Percentiles rank a stretch among this genome's conserved stretches.
These are phyloP conservation scores for Lunularia cruciata DNA, from an alignment of 225 moss, liverwort and hornwort species.

Conservation along the genomic window DNA sequence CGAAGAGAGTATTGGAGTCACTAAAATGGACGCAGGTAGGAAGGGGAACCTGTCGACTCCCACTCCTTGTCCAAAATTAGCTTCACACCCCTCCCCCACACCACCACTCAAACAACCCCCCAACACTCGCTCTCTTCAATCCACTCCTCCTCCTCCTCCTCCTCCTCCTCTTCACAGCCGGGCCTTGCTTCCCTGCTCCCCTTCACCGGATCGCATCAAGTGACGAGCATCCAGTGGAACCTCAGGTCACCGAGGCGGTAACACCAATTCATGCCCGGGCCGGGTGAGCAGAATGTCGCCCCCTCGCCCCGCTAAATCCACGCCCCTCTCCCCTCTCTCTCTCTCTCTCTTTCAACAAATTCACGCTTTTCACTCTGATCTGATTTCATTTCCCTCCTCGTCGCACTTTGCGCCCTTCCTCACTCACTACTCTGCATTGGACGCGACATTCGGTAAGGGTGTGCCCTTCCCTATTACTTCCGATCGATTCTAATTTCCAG, in stretches of 20 bases:
- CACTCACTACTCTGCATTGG: not conserved
- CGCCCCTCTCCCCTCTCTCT: not conserved
- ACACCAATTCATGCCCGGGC: not conserved
- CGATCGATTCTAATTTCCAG: too few species aligned
- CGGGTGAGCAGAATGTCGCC: not conserved
- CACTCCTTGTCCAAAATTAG: not conserved
- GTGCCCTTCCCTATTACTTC: not conserved
- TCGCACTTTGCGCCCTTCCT: not conserved
- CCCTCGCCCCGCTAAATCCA: not conserved
- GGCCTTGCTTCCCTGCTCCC: not conserved
- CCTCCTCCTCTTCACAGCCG: not conserved
- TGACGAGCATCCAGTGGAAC: not conserved
- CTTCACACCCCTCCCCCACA: constrained; percentile 1
- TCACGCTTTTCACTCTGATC: not conserved
- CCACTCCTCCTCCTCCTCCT: constrained; percentile 5
- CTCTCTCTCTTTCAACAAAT: not conserved
- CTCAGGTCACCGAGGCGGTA: not conserved
- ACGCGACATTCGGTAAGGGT: not conserved
- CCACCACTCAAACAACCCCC: constrained; percentile 3
- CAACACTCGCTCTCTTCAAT: not conserved
- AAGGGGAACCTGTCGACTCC: too few species aligned
- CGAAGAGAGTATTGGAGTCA: not conserved
- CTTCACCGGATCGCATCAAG: not conserved
- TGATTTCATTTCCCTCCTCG: not conserved
- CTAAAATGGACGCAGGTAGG: not conserved